Evolutionary conservation across 306 rosid genomes (phyloP), one percentile per base, ranked within the genome.

Genomic region (Acacia confusa): DNA sequence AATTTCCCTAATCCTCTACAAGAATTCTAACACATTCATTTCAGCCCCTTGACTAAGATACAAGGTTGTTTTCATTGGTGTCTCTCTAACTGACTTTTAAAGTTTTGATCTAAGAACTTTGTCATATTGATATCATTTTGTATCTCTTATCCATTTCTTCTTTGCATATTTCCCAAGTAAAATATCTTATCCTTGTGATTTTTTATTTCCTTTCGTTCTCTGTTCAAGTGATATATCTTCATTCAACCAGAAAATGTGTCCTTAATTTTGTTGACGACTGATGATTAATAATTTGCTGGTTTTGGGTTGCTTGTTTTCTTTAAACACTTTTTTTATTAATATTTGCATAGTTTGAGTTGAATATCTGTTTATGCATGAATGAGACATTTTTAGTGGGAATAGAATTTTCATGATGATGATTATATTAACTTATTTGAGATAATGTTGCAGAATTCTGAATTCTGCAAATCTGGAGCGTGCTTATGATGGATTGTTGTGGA

Each of bases 391-490:
- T 68, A 20, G 6, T 68, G 50, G 9, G 73, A 64, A 57, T 57
- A 70, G 48, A 71, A 72, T 82, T 55, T 15, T 85, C 58, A 38
- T 45, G 71, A 65, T 72, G 34, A 78, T 55, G n/a, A 36, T 67
- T 72, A 50, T 58, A 44, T 74, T 87, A 55, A 87, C 76, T 60
- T 58, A 61, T 71, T 82, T 73, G 78, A 77, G 58, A 72, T 79
- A 36, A 55, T 89, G 66, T 85, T 89, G 90, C 97, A 95, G 99
- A 86, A 90, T 93, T 61, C 78, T 93, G 90, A 93, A 89, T 58
- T 92, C 90, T 83, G 97, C 99, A 27, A 93, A 89, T 84, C 83
- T 85, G 87, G 91, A 88, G 63, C 97, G 87, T 57, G 84, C 88
- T 81, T 95, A 91, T 83, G 75, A 70, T 70, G 75, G 75, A 14